Percentiles rank a stretch among this genome's conserved stretches.
Evolutionary conservation across 2,329 filamentous ascomycete species (phyloP).

Genomic region (Albifimbria verrucaria): DNA sequence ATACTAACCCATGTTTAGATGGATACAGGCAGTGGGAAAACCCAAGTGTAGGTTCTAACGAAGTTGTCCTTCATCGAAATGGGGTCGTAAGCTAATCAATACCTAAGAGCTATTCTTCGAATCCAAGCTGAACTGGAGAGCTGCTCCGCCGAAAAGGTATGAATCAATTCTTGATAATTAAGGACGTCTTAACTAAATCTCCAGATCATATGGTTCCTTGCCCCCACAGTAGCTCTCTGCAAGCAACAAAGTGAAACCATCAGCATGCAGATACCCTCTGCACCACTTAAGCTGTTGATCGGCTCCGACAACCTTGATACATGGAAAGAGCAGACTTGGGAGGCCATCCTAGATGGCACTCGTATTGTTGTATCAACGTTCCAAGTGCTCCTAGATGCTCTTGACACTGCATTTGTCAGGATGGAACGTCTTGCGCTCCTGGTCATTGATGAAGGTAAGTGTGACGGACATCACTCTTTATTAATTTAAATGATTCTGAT

Average conservation of each 20-base stretch:
- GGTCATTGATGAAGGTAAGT: conserved; percentile 77
- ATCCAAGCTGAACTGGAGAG: conserved; percentile 63
- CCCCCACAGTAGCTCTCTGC: conserved; percentile 66
- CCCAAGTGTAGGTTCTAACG: conserved; percentile 59
- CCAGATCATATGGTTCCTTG: conserved; percentile 69
- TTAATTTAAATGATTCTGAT: too few relatives aligned
- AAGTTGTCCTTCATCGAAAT: neutral
- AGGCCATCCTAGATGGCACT: conserved; percentile 59
- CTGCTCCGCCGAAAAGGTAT: conserved; percentile 51
- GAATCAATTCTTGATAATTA: neutral
- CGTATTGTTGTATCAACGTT: conserved; percentile 76
- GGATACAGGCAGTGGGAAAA: conserved; percentile 79
- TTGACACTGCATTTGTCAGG: conserved; percentile 69
- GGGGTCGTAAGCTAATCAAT: conserved; percentile 14
- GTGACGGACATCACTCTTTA: too few relatives aligned
- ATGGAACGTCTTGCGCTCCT: conserved; percentile 64
- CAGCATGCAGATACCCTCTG: conserved; percentile 53
- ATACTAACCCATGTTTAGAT: conserved; percentile 47
- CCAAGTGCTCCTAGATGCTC: conserved; percentile 69
- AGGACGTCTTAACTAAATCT: conserved; percentile 11
- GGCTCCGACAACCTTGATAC: conserved; percentile 68
- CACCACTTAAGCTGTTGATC: conserved; percentile 60
- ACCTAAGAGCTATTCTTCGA: conserved; percentile 59
- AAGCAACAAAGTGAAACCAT: conserved; percentile 64
- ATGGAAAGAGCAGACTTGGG: conserved; percentile 71